A percentile compares a stretch with the other conserved stretches of the same genome.
These are phyloP conservation scores for Carallia brachiata DNA, from an alignment of 345 rosid species.

Conservation along the genomic window DNA sequence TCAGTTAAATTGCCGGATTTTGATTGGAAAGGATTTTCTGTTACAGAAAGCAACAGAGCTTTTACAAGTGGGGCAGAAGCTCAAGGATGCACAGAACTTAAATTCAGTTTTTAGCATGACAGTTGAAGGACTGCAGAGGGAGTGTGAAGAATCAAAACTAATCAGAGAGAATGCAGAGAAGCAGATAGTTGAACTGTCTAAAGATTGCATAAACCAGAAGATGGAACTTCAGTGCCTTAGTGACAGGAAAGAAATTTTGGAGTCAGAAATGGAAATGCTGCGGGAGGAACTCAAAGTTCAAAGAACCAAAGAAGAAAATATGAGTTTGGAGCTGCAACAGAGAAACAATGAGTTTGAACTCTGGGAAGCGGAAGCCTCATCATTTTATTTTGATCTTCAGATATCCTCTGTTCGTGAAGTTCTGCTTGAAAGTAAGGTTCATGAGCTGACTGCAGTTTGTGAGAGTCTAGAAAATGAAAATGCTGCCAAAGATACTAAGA, in stretches of 20 bases:
- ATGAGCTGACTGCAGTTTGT: conserved; percentile 28
- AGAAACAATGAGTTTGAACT: conserved; percentile 70
- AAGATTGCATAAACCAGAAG: conserved; percentile 36
- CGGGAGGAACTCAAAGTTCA: conserved; percentile 48
- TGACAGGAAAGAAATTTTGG: conserved; percentile 50
- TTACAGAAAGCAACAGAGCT: conserved; percentile 57
- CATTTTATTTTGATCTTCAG: conserved; percentile 87
- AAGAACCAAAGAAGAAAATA: conserved; percentile 54
- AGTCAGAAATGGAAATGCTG: conserved; percentile 39
- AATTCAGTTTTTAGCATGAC: conserved; percentile 53
- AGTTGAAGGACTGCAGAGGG: conserved; percentile 62
- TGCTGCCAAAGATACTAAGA: conserved; percentile 21
- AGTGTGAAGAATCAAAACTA: conserved; percentile 47
- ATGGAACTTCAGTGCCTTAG: conserved; percentile 49
- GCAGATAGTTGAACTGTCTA: conserved; percentile 41
- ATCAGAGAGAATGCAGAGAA: conserved; percentile 40
- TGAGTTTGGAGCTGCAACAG: conserved; percentile 77
- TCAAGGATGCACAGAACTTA: conserved; percentile 52
- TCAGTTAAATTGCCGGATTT: conserved; percentile 52
- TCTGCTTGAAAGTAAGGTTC: conserved; percentile 47
- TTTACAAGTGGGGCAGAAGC: conserved; percentile 63
- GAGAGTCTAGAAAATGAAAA: conserved; percentile 23
- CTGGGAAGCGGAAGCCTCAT: conserved; percentile 91
- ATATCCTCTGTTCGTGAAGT: conserved; percentile 63
- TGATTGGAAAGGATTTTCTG: conserved; percentile 49